phyloP scores from a whole-genome alignment of 2,329 filamentous ascomycete genomes.

The Monosporascus cannonballus region DNA sequence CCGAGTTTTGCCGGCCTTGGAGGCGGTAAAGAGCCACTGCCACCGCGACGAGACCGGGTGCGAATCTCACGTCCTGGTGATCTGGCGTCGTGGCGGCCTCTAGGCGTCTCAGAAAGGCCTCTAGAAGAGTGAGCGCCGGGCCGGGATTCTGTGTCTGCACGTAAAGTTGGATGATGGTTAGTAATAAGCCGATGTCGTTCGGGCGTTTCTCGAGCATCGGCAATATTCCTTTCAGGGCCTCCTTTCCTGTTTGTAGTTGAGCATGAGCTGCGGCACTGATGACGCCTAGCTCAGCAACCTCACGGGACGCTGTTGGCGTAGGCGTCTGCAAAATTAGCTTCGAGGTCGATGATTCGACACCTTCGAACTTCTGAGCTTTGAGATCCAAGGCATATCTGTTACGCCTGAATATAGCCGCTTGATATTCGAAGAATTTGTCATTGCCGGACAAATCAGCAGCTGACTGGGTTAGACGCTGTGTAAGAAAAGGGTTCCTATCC shows the following conservation, averaged over 20 bases:
- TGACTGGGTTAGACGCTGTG: conserved; percentile 55
- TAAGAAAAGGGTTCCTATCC: conserved; percentile 58
- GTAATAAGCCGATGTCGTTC: conserved; percentile 70
- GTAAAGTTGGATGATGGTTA: conserved; percentile 79
- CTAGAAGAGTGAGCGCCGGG: conserved; percentile 68
- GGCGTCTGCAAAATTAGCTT: conserved; percentile 29
- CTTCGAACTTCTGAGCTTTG: conserved; percentile 60
- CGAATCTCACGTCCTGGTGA: conserved; percentile 66
- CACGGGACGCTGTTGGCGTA: conserved; percentile 22
- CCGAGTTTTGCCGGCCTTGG: conserved; percentile 66
- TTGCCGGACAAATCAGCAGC: conserved; percentile 45
- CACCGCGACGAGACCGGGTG: conserved; percentile 78
- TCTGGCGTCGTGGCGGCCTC: conserved; percentile 53
- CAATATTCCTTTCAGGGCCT: conserved; percentile 63
- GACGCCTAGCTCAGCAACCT: conserved; percentile 38
- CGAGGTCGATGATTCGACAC: conserved; percentile 46
- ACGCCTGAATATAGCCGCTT: conserved; percentile 52
- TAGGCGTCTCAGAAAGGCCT: conserved; percentile 67
- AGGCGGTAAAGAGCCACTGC: conserved; percentile 72
- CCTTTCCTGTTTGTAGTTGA: conserved; percentile 55
- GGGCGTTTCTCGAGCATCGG: conserved; percentile 67
- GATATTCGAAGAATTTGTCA: conserved; percentile 67
- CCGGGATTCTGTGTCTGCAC: conserved; percentile 64
- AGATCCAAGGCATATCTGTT: conserved; percentile 62
- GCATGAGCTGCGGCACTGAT: conserved; percentile 68